phyloP scores from a whole-genome alignment of 768 basidiomycete species.

The Mycena venus region DNA sequence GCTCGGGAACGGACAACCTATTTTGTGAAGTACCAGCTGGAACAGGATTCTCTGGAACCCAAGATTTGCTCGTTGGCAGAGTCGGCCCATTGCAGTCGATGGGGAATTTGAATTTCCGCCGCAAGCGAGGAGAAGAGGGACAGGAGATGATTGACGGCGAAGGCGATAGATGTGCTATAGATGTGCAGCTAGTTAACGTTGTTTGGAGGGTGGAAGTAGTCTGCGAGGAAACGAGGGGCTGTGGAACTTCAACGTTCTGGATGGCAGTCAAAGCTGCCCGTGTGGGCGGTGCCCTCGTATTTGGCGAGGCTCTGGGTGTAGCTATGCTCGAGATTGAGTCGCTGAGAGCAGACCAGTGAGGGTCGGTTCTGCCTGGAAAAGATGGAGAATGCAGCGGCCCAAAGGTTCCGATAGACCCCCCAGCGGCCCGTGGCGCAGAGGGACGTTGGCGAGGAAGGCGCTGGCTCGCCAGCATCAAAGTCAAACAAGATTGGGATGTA shows the following conservation, averaged over 20 bases:
- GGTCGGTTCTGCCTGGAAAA: not conserved
- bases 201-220: slow-evolving; percentile 18
- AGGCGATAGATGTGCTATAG: slow-evolving; percentile 20
- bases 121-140: slow-evolving; percentile 19
- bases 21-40: not conserved
- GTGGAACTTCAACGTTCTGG: not conserved
- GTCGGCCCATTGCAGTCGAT: slow-evolving; percentile 23
- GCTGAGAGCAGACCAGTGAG: not conserved
- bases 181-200: not conserved
- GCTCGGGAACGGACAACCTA: not conserved
- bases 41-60: slow-evolving; percentile 7
- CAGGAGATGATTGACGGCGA: slow-evolving; percentile 12
- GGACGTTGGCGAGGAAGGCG: slow-evolving; percentile 5
- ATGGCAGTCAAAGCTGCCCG: not conserved
- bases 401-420: slow-evolving; percentile 43
- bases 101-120: slow-evolving; percentile 29
- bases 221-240: not conserved
- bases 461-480: slow-evolving; percentile 15
- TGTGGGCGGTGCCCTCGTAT: not conserved
- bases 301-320: slow-evolving; percentile 1
- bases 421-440: slow-evolving; percentile 5
- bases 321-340: not conserved
- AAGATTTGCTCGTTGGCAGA: slow-evolving; percentile 24
- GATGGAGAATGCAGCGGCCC: slow-evolving; percentile 34
- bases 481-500: slow-evolving; percentile 67